These are phyloP conservation scores for Myriosclerotinia curreyana DNA, from an alignment of 2,329 filamentous ascomycete species.

Conservation along the genomic window DNA sequence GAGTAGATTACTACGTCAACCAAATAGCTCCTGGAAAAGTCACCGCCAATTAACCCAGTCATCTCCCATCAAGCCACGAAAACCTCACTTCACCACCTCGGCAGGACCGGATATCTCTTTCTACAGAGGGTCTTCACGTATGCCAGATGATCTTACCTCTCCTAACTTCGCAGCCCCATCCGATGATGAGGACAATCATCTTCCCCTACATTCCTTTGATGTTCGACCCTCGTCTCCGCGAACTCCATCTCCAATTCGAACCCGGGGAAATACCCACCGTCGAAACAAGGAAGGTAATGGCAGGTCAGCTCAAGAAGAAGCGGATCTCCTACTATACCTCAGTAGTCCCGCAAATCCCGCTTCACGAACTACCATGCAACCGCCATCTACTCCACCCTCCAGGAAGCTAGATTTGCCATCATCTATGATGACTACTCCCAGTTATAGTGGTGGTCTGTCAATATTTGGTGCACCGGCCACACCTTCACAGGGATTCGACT, in stretches of 20 bases:
- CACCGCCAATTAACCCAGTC: conserved; percentile 76
- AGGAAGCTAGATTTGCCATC: conserved; percentile 70
- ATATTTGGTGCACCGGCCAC: conserved; percentile 71
- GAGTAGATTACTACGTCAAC: conserved; percentile 53
- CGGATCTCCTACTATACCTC: conserved; percentile 76
- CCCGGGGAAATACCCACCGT: conserved; percentile 47
- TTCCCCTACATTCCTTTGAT: conserved; percentile 73
- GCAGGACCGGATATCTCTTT: conserved; percentile 74
- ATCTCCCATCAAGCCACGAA: conserved; percentile 76
- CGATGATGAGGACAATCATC: conserved; percentile 80
- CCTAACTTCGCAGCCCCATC: conserved; percentile 61
- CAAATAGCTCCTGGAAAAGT: conserved; percentile 69
- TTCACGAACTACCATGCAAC: conserved; percentile 57
- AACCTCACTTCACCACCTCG: conserved; percentile 69
- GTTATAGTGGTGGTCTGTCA: conserved; percentile 59
- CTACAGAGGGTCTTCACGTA: conserved; percentile 56
- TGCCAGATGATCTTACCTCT: conserved; percentile 61
- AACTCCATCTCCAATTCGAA: conserved; percentile 70
- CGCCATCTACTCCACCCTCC: conserved; percentile 73
- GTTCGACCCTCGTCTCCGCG: conserved; percentile 77
- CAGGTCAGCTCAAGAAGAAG: conserved; percentile 73
- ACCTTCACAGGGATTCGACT: conserved; percentile 82
- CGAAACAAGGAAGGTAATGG: conserved; percentile 51
- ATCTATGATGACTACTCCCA: conserved; percentile 86
- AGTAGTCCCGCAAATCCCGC: conserved; percentile 73